Evolutionary conservation across 441 rosid genomes (phyloP).

Genomic region (Euphorbia celastroides): DNA sequence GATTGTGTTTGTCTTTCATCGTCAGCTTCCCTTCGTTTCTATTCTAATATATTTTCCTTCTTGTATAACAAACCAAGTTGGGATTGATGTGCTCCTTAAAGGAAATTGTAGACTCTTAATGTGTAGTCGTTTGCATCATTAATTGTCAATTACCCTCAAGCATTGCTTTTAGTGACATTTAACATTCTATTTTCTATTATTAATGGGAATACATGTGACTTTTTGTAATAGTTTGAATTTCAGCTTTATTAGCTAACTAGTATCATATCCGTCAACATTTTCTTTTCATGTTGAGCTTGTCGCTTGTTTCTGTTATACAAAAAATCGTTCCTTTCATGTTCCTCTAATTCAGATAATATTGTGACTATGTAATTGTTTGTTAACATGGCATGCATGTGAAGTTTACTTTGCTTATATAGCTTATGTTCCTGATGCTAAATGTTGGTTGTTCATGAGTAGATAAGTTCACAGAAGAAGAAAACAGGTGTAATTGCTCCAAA

Average conservation of each 20-base stretch:
- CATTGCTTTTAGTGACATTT: neutral
- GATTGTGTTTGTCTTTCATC: too few relatives aligned
- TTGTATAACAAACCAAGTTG: neutral
- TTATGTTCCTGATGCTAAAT: slow-evolving; percentile 11
- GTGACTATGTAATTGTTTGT: neutral
- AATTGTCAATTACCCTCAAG: neutral
- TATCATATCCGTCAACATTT: neutral
- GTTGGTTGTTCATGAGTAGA: slow-evolving; percentile 38
- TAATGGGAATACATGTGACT: neutral
- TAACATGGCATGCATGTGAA: neutral
- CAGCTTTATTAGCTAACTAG: neutral
- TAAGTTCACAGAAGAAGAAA: slow-evolving; percentile 97
- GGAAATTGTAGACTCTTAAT: slow-evolving; percentile 6
- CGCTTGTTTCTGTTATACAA: neutral
- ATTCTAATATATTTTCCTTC: neutral
- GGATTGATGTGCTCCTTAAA: slow-evolving; percentile 1
- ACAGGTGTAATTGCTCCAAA: slow-evolving; percentile 98
- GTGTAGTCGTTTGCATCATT: neutral
- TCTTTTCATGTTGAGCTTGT: too few relatives aligned
- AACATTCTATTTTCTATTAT: neutral
- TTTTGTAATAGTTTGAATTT: neutral
- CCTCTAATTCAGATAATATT: neutral
- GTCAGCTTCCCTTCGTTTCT: neutral
- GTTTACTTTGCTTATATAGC: slow-evolving; percentile 10
- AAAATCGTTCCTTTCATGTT: neutral